Percentiles rank a stretch among this genome's conserved stretches.
phyloP scores from a whole-genome alignment of 139 green algal genomes.

The Chlamydomonas incerta region DNA sequence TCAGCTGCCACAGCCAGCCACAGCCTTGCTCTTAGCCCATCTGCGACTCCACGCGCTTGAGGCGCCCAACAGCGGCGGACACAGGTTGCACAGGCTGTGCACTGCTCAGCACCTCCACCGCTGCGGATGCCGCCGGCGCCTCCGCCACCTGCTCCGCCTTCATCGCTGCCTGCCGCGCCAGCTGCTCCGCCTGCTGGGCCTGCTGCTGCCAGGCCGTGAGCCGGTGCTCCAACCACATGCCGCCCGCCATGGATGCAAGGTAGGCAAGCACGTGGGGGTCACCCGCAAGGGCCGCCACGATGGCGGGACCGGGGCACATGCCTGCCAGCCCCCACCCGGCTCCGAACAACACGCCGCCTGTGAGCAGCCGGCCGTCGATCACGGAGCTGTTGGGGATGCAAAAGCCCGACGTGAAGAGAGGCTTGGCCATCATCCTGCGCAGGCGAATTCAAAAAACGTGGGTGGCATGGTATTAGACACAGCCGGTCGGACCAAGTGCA shows the following conservation, averaged over 20 bases:
- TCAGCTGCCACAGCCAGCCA: no score
- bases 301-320: constrained; percentile 81
- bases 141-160: no score
- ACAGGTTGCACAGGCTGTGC: no score
- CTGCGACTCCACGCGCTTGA: no score
- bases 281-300: constrained; percentile 59
- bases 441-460: neutral
- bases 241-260: constrained; percentile 47
- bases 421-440: constrained; percentile 10
- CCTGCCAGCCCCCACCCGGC: constrained; percentile 81
- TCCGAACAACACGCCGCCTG: constrained; percentile 81
- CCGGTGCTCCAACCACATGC: constrained; percentile 35
- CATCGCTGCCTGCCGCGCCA: no score
- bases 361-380: constrained; percentile 75
- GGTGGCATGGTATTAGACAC: no score
- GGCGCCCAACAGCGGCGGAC: no score
- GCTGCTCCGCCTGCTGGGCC: neutral
- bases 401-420: constrained; percentile 31
- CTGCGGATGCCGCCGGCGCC: no score
- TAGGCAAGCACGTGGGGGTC: constrained; percentile 44
- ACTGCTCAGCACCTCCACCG: no score
- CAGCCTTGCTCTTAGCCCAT: no score
- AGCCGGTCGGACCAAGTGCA: no score
- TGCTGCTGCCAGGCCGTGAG: neutral
- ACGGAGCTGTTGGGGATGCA: constrained; percentile 58